A percentile compares a stretch with the other conserved stretches of the same genome.
phyloP scores from a whole-genome alignment of 1,284 basidiomycete genomes.

The Cronartium quercuum region DNA sequence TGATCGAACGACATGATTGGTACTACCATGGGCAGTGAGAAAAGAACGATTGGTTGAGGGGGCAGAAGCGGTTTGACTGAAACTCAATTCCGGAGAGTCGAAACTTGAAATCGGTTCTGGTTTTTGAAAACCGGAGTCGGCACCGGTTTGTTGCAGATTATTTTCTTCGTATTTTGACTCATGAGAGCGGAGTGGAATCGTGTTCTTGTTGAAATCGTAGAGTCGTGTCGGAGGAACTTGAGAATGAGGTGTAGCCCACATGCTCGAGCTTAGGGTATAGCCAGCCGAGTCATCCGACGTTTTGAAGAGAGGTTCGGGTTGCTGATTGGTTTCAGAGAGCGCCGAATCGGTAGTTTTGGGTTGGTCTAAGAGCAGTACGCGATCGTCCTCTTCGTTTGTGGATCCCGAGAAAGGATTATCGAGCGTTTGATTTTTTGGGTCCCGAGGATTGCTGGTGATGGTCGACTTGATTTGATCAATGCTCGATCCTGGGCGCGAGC shows the following conservation, averaged over 20 bases:
- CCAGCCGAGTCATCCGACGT: conserved; percentile 11
- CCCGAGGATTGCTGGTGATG: neutral
- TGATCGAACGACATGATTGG: too few species aligned
- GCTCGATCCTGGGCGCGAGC: conserved; percentile 30
- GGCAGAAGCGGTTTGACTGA: conserved; percentile 30
- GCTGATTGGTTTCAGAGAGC: neutral
- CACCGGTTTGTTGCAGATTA: neutral
- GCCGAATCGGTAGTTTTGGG: neutral
- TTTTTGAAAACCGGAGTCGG: neutral
- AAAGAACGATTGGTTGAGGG: conserved; percentile 31
- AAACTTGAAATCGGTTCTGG: conserved; percentile 4
- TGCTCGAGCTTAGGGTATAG: conserved; percentile 36
- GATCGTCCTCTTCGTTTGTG: neutral
- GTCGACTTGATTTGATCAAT: conserved; percentile 4
- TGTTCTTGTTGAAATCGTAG: conserved; percentile 3
- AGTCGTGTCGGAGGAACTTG: neutral
- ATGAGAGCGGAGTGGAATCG: neutral
- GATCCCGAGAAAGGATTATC: neutral
- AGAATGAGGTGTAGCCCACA: conserved; percentile 31
- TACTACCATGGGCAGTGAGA: conserved; percentile 18
- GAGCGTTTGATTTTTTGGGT: neutral
- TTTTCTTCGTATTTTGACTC: neutral
- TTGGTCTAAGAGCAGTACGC: neutral
- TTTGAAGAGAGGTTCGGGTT: neutral
- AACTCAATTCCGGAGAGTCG: conserved; percentile 33